Conservation (phyloP, 169 alveolate species). For the Plasmodium ovale region DNA sequence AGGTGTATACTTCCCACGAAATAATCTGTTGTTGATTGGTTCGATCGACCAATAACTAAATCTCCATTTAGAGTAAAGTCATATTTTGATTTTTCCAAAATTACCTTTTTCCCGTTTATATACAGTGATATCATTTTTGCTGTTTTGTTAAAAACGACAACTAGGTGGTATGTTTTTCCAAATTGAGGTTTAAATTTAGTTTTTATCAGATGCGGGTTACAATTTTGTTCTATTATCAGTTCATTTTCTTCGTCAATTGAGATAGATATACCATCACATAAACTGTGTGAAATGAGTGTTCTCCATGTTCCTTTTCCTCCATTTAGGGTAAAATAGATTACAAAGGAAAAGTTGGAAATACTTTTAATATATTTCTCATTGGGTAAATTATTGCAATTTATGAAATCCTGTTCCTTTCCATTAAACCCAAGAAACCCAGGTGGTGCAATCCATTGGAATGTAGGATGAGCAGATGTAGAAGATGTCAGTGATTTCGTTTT, state of each 20-base stretch:
- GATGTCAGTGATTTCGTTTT: neutral
- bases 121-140: conserved; percentile 74
- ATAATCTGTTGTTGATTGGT: conserved; percentile 77
- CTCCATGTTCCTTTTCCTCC: conserved; percentile 78
- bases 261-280: conserved; percentile 87
- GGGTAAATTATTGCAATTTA: conserved; percentile 80
- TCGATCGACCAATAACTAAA: conserved; percentile 79
- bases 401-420: conserved; percentile 80
- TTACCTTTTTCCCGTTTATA: conserved; percentile 45
- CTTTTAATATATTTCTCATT: conserved; percentile 81
- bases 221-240: conserved; percentile 86
- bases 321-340: conserved; percentile 78
- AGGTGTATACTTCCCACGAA: conserved; percentile 80
- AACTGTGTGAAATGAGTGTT: conserved; percentile 78
- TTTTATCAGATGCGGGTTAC: conserved; percentile 84
- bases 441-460: conserved; percentile 73
- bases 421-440: conserved; percentile 77
- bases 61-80: conserved; percentile 72
- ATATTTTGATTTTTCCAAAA: conserved; percentile 12
- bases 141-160: conserved; percentile 35
- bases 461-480: conserved; percentile 20
- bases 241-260: conserved; percentile 86
- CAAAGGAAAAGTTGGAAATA: conserved; percentile 80
- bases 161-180: conserved; percentile 78
- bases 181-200: conserved; percentile 82